Base-by-base conservation (phyloP, 176 grass and related monocot genomes). In the Oryza rufipogon region DNA sequence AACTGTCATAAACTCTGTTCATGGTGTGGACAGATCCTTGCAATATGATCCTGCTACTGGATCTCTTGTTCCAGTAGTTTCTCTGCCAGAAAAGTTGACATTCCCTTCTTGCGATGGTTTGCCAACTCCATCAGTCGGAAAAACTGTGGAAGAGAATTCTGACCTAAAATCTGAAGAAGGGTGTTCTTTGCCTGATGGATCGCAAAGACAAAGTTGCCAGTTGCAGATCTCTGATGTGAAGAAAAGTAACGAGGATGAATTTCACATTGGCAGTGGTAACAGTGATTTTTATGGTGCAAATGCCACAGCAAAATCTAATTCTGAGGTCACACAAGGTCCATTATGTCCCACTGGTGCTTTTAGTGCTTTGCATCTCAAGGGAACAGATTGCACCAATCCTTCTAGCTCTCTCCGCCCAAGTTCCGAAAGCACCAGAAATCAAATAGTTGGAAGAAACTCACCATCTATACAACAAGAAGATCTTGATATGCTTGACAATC, bases 1-100 rank as follows among this genome's bases (percentile, higher is more conserved):
- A 67, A 96, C 79, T 78, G 89, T 99, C 38, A 99, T 99, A 65
- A 90, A 94, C 82, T 96, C 91, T 0, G 93, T 96, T 42, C 89
- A 95, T 89, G 93, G 93, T 47, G 93, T 94, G 25, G 81, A 92
- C 54, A 91, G 84, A 85, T 91, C 90, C 58, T 86, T 99, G 76
- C 92, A 86, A 60, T 99, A 96, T 36, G 89, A 99, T 72, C 96
- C 93, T 33, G 90, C 88, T 70, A 79, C 84, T 20, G 93, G 93
- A 30, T 91, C 88, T 83, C 91, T 99, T 86, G 75, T 96, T 85
- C 85, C 93, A n/a, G 89, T 88, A 74, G 68, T 51, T 19, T 87
- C 87, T 51, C 63, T 83, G 67, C 69, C 80, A 34, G 85, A 92
- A 65, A 91, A 90, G 30, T 78, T 68, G 34, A 1, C 45, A 76